Conservation (phyloP, 2,329 filamentous ascomycete genomes). For the Alternaria brassicae region DNA sequence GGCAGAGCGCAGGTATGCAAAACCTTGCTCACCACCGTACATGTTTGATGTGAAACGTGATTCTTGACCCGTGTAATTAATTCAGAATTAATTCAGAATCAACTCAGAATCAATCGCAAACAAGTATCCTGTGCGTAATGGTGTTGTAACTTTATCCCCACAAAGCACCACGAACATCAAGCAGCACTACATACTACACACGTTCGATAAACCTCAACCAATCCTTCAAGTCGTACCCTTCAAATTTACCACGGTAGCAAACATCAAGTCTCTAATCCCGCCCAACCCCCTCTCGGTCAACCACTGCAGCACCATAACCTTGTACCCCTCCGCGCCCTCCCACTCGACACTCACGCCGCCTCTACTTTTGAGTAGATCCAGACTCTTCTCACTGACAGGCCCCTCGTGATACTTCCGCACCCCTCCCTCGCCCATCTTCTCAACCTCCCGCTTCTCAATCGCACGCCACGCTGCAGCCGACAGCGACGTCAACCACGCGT, state of each 20-base stretch:
- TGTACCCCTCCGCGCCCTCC: constrained; percentile 79
- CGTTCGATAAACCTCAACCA: not conserved
- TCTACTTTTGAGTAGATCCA: constrained; percentile 67
- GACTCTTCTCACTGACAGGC: constrained; percentile 72
- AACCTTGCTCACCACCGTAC: no score
- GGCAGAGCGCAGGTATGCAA: no score
- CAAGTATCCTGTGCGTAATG: not conserved
- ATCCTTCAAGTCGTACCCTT: constrained; percentile 46
- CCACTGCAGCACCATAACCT: constrained; percentile 73
- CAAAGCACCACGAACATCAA: not conserved
- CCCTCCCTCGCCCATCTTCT: constrained; percentile 28
- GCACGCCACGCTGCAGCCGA: constrained; percentile 57
- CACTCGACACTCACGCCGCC: constrained; percentile 73
- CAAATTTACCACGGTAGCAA: constrained; percentile 80
- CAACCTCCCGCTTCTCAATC: constrained; percentile 56
- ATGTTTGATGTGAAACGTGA: no score
- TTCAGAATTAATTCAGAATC: no score
- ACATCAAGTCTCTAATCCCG: constrained; percentile 76
- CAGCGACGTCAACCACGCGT: constrained; percentile 54
- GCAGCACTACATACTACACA: not conserved
- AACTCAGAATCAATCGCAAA: not conserved
- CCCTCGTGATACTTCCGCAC: constrained; percentile 45
- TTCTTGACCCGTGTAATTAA: no score
- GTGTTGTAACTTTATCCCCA: not conserved
- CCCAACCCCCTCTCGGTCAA: constrained; percentile 68